Base-by-base conservation (phyloP, 2,329 filamentous ascomycete genomes). In the Alternaria sp. region DNA sequence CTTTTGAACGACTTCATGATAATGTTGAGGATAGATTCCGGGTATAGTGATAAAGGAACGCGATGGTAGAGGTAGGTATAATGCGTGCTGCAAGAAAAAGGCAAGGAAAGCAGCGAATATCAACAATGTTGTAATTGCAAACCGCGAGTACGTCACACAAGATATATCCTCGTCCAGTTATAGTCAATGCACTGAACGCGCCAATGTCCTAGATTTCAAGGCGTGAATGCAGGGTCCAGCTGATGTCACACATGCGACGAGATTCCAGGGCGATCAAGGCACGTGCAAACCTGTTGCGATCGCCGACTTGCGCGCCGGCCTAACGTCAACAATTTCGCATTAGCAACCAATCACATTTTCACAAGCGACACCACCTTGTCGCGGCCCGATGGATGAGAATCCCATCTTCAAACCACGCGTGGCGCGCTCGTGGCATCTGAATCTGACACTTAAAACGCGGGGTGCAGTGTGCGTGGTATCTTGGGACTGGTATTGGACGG, bases 161-260 rank as follows among this genome's bases (percentile, higher is more conserved):
- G 52, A 57, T 54, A 59, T 59, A 62, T 62, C 45, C 36, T 36
- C 28, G 25, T 43, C 58, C 56, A 63, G 61, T 67, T 72, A 73
- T 69, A 75, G 66, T 60, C 28, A 61, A 45, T 57, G 49, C 45
- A 53, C 59, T 49, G 36, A 45, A 40, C 28, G 47, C 46, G 45
- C 63, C 51, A 54, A 65, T 23, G 55, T 25, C 53, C 60, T 64
- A 30, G 23, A 51, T 50, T 65, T 49, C 59, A 59, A 52, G 61
- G 47, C 57, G 59, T 67, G 65, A 67, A 73, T 70, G 64, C 67
- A 69, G 67, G 65, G 65, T 57, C 59, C 68, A 66, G 59, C 74
- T 78, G 73, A 78, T 78, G 77, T 75, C 72, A 76, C 72, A 72
- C 65, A 73, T 61, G 68, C 65, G 63, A 63, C 60, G 60, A 47